Percentiles rank a stretch among this genome's conserved stretches.
Conservation (phyloP, 1,284 basidiomycete genomes). For the Malassezia globosa region DNA sequence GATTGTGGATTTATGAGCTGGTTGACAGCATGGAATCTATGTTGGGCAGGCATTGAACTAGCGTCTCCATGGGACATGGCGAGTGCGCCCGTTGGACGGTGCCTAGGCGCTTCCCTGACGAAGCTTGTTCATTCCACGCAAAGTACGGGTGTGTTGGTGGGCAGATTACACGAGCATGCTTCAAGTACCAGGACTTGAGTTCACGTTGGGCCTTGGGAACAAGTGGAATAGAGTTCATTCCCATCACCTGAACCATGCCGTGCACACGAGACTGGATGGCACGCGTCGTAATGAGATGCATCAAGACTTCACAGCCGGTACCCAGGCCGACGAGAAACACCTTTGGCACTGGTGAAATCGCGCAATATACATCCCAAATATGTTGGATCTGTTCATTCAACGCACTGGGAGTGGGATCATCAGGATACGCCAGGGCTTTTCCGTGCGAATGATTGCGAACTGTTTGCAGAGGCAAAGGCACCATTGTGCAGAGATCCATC, state of each 20-base stretch:
- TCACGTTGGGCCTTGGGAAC: constrained; percentile 12
- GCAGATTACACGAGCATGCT: constrained; percentile 8
- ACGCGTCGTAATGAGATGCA: constrained; percentile 59
- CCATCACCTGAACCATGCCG: constrained; percentile 29
- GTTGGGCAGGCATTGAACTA: neutral
- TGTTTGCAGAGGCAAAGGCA: neutral
- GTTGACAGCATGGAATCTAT: neutral
- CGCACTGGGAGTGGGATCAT: constrained; percentile 41
- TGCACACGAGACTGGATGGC: constrained; percentile 14
- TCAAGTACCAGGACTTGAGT: constrained; percentile 13
- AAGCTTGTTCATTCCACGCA: constrained; percentile 8
- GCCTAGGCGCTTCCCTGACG: constrained; percentile 13
- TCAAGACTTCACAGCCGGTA: constrained; percentile 62
- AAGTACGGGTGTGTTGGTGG: constrained; percentile 9
- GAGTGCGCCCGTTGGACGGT: neutral
- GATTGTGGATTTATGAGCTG: too few species aligned
- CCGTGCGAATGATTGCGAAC: constrained; percentile 5
- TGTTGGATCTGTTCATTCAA: constrained; percentile 61
- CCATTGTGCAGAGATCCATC: constrained; percentile 57
- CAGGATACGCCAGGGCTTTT: neutral
- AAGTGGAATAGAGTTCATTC: constrained; percentile 23
- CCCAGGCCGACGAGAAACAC: constrained; percentile 79
- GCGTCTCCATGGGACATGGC: neutral
- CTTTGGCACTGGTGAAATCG: constrained; percentile 57
- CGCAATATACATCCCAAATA: constrained; percentile 88